These are phyloP conservation scores for Blastomyces silverae DNA, from an alignment of 2,329 filamentous ascomycete genomes.

Conservation along the genomic window DNA sequence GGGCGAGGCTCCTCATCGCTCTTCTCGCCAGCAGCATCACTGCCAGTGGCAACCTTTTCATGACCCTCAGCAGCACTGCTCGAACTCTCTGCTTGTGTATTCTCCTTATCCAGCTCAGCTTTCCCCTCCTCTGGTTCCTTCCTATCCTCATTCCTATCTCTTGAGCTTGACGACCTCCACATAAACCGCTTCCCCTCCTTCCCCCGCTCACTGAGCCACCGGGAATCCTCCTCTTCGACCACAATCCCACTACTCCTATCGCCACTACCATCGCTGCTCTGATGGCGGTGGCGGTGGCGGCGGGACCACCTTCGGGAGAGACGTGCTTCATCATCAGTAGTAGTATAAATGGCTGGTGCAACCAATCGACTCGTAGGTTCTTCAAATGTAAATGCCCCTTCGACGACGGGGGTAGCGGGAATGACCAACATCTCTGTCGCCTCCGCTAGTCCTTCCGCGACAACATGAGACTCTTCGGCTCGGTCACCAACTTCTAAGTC, in stretches of 20 bases:
- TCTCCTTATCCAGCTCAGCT: background rate
- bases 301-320: conserved; percentile 14
- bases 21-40: background rate
- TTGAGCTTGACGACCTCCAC: conserved; percentile 19
- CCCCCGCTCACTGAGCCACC: conserved; percentile 24
- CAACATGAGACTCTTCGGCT: conserved; percentile 17
- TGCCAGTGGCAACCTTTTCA: background rate
- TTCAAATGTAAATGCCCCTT: conserved; percentile 2
- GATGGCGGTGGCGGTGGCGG: conserved; percentile 14
- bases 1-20: background rate
- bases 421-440: conserved; percentile 22
- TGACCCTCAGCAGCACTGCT: background rate
- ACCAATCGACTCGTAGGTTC: conserved; percentile 12
- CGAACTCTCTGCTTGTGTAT: background rate
- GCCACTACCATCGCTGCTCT: conserved; percentile 21
- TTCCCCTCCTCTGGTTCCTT: background rate
- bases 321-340: conserved; percentile 5
- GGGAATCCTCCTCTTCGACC: conserved; percentile 27
- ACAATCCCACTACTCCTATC: conserved; percentile 21
- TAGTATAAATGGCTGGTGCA: conserved; percentile 11
- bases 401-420: conserved; percentile 20
- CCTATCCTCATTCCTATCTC: conserved; percentile 14
- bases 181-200: conserved; percentile 24
- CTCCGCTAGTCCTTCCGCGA: conserved; percentile 23
- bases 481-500: conserved; percentile 11